Evolutionary conservation across 805 yeast species (phyloP).

Genomic region (Cyberlindnera mrakii): DNA sequence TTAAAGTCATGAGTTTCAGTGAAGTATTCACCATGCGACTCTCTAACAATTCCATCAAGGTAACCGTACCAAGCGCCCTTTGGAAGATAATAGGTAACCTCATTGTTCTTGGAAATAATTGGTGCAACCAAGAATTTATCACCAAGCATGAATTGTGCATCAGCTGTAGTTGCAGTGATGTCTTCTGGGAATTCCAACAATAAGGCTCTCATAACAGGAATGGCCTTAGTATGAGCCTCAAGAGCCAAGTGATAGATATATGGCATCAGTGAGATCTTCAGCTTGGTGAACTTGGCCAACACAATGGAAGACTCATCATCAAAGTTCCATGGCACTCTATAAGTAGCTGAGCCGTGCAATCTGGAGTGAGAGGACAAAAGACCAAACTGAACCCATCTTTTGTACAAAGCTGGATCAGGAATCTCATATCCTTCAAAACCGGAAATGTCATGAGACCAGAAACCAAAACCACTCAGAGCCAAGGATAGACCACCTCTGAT

Average conservation of each 20-base stretch:
- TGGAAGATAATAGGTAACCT: conserved; percentile 17
- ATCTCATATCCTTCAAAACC: conserved; percentile 16
- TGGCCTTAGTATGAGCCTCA: conserved; percentile 15
- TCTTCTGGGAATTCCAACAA: conserved; percentile 16
- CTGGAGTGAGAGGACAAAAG: conserved; percentile 19
- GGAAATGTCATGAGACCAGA: conserved; percentile 22
- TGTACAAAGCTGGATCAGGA: conserved; percentile 19
- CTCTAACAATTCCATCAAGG: conserved; percentile 16
- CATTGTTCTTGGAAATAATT: conserved; percentile 10
- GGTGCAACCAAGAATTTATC: conserved; percentile 19
- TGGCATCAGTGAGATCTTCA: conserved; percentile 20
- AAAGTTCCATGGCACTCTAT: conserved; percentile 22
- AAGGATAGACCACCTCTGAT: conserved; percentile 20
- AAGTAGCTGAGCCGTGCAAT: conserved; percentile 18
- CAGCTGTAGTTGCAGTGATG: conserved; percentile 8
- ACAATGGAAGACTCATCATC: conserved; percentile 19
- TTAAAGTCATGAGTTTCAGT: conserved; percentile 15
- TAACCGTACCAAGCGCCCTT: conserved; percentile 20
- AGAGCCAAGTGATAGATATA: conserved; percentile 16
- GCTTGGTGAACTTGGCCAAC: conserved; percentile 14
- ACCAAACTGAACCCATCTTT: conserved; percentile 21
- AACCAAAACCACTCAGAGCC: conserved; percentile 18
- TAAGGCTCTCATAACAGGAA: conserved; percentile 17
- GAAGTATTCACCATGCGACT: conserved; percentile 13
- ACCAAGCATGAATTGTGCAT: conserved; percentile 16